phyloP scores from a whole-genome alignment of 345 rosid species.

The Ailanthus altissimus region DNA sequence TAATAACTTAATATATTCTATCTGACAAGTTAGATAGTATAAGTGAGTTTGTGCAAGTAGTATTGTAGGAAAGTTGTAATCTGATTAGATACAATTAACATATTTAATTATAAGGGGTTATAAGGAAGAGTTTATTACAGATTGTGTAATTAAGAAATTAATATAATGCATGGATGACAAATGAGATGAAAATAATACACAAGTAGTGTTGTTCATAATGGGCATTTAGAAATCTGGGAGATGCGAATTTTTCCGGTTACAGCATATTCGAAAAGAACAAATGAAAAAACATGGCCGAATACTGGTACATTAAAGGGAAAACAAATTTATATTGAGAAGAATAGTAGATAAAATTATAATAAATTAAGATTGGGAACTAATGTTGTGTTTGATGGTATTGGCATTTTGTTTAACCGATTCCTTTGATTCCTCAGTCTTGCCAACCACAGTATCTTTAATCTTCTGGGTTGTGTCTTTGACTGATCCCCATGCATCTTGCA shows the following conservation, averaged over 20 bases:
- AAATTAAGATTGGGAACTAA: neutral
- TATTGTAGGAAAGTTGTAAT: too few relatives aligned
- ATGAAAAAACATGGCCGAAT: neutral
- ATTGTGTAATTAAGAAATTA: too few relatives aligned
- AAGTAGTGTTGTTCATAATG: neutral
- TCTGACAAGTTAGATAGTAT: too few relatives aligned
- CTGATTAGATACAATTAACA: too few relatives aligned
- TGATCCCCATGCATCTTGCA: slow-evolving; percentile 41
- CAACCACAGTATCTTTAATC: slow-evolving; percentile 30
- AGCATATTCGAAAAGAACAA: neutral
- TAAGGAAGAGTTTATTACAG: too few relatives aligned
- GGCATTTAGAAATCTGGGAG: neutral
- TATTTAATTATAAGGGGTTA: too few relatives aligned
- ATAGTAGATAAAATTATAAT: neutral
- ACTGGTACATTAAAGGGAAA: neutral
- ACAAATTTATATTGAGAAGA: neutral
- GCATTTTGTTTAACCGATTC: slow-evolving; percentile 8
- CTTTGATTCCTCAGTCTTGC: slow-evolving; percentile 22
- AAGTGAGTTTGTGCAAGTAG: too few relatives aligned
- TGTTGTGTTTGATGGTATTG: neutral
- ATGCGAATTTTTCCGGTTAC: neutral
- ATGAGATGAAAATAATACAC: too few relatives aligned
- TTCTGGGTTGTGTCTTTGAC: slow-evolving; percentile 39
- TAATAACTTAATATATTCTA: too few relatives aligned
- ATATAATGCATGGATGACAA: too few relatives aligned